Evolutionary conservation across 208 protist species (phyloP), one percentile per base, ranked within the genome.

Genomic region (Strigomonas galati): DNA sequence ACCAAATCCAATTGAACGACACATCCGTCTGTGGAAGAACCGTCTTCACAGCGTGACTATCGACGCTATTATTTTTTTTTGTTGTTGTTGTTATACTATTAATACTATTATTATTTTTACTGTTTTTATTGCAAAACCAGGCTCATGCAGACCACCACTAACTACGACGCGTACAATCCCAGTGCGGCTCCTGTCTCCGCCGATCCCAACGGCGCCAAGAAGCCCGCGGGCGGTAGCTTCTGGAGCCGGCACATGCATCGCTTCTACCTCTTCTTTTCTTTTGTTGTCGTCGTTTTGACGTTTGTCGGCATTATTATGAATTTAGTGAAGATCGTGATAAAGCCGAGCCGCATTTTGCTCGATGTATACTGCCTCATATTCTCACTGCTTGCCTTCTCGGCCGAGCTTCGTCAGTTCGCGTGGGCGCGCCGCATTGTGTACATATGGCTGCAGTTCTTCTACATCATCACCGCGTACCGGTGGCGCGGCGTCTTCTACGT

Each of bases 291-390:
- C 19, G 70, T 74, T 10, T 55, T 89, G 19, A 69, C 68, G 28
- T 79, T 89, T 23, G 68, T 74, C 1, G 46, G 60, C 9, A 67
- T 81, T 66, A 82, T 89, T 31, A 40, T 78, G 2, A 69, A 70
- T 52, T 68, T 87, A 32, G 64, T 85, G 32, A 65, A 69, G 21
- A 46, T 79, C 7, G 56, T 75, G 28, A 31, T 78, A 24, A 49
- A 61, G 2, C 68, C 71, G 0, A 55, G 37, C 2, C n/a, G 67
- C 1, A 37, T 67, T 19, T 19, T 90, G 15, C 70, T 87, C 21
- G 74, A 79, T 59, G 65, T 91, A 4, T 93, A 91, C 65, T 79
- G 84, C 32, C 52, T 92, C 0, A 40, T 90, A 52, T 87, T 96
- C 55, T 58, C 67, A 12, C 73, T 96, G 21, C 70, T 93, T 24